phyloP scores from a whole-genome alignment of 768 basidiomycete species.

The Russula emetica region DNA sequence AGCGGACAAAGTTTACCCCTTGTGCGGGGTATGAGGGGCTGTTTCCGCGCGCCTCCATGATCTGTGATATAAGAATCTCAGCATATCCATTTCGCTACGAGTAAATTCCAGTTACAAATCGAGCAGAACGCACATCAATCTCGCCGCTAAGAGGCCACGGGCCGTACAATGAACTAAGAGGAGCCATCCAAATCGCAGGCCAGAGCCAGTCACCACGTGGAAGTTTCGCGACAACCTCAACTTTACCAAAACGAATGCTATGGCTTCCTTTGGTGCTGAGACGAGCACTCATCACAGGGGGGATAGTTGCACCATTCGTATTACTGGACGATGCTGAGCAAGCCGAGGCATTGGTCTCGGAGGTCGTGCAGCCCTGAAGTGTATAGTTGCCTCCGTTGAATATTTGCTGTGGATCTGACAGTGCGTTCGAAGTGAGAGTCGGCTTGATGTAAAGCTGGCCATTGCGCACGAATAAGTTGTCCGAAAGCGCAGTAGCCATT shows the following conservation, averaged over 20 bases:
- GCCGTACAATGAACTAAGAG: slow-evolving; percentile 45
- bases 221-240: slow-evolving; percentile 50
- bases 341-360: slow-evolving; percentile 37
- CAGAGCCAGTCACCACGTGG: slow-evolving; percentile 45
- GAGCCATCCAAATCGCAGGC: slow-evolving; percentile 47
- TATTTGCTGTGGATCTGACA: slow-evolving; percentile 38
- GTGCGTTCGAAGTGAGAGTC: slow-evolving; percentile 51
- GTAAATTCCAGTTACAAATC: neutral
- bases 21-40: slow-evolving; percentile 40
- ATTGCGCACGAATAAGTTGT: slow-evolving; percentile 45
- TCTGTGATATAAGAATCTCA: slow-evolving; percentile 34
- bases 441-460: slow-evolving; percentile 55
- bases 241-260: slow-evolving; percentile 51
- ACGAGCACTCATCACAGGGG: slow-evolving; percentile 52
- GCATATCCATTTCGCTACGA: neutral
- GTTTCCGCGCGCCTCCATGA: slow-evolving; percentile 53
- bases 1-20: slow-evolving; percentile 48
- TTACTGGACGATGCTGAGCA: slow-evolving; percentile 46
- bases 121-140: slow-evolving; percentile 47
- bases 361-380: slow-evolving; percentile 39
- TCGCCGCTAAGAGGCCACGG: slow-evolving; percentile 53
- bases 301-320: slow-evolving; percentile 39
- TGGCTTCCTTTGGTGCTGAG: slow-evolving; percentile 48
- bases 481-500: slow-evolving; percentile 43
- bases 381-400: slow-evolving; percentile 40